These are phyloP conservation scores for Cubamyces lactineus DNA, from an alignment of 768 basidiomycete species.

Conservation along the genomic window DNA sequence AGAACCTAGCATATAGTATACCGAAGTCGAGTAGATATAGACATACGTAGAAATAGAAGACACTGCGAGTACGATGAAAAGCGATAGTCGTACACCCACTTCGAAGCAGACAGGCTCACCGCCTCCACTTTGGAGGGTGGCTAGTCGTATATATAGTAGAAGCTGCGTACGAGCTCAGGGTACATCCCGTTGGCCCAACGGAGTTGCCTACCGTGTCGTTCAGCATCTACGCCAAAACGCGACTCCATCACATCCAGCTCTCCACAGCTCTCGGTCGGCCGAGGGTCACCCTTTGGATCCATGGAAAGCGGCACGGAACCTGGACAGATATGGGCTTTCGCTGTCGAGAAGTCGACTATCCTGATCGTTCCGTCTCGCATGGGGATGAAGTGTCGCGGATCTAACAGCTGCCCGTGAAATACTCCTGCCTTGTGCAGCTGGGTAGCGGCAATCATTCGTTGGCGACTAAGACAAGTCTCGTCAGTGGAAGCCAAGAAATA, in stretches of 20 bases:
- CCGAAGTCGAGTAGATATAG: not conserved
- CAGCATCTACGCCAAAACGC: constrained; percentile 20
- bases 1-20: not conserved
- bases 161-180: constrained; percentile 12
- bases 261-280: constrained; percentile 8
- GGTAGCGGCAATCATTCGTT: constrained; percentile 38
- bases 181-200: constrained; percentile 22
- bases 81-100: too few relatives aligned
- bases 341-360: constrained; percentile 43
- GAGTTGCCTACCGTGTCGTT: constrained; percentile 3
- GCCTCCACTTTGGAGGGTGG: not conserved
- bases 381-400: constrained; percentile 30
- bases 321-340: constrained; percentile 37
- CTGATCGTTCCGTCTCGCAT: constrained; percentile 32
- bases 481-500: not conserved
- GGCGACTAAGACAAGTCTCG: constrained; percentile 31
- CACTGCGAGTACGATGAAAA: not conserved
- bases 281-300: not conserved
- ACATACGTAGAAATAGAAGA: not conserved
- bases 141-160: not conserved
- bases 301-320: constrained; percentile 8
- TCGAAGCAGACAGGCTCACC: not conserved
- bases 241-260: constrained; percentile 24
- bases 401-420: constrained; percentile 37
- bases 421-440: constrained; percentile 43